Conservation (phyloP, 164 flowering plant species). For the Stephania japonica region DNA sequence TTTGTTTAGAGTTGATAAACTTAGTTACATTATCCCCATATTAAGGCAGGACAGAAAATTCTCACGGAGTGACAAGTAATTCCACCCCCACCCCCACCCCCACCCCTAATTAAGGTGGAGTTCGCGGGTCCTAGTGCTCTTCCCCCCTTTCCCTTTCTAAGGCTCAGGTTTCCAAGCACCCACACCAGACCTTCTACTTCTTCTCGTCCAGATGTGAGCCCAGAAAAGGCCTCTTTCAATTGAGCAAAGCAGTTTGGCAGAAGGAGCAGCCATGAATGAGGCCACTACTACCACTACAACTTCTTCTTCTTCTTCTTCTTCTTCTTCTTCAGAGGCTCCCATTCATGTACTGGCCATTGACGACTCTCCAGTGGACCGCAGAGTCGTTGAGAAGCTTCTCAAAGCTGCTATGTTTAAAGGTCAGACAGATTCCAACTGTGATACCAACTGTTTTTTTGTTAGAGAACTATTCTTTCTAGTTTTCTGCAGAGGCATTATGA, state of each 20-base stretch:
- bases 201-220: background rate
- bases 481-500: background rate
- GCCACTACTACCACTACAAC: background rate
- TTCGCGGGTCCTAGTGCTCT: no score
- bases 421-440: background rate
- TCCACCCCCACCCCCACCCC: no score
- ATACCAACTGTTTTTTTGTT: background rate
- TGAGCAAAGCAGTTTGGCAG: background rate
- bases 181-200: no score
- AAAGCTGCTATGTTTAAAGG: conserved; percentile 23
- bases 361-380: conserved; percentile 23
- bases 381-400: conserved; percentile 23
- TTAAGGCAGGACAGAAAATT: no score
- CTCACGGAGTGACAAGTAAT: no score
- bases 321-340: background rate
- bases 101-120: no score
- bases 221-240: background rate
- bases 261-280: conserved; percentile 3
- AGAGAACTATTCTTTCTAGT: no score
- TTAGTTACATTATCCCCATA: no score
- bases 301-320: background rate
- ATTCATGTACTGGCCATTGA: conserved; percentile 26
- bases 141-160: background rate
- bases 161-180: no score
- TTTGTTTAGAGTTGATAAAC: no score